These are phyloP conservation scores for Phaffia rhodozyma DNA, from an alignment of 1,284 basidiomycete genomes.

Conservation along the genomic window DNA sequence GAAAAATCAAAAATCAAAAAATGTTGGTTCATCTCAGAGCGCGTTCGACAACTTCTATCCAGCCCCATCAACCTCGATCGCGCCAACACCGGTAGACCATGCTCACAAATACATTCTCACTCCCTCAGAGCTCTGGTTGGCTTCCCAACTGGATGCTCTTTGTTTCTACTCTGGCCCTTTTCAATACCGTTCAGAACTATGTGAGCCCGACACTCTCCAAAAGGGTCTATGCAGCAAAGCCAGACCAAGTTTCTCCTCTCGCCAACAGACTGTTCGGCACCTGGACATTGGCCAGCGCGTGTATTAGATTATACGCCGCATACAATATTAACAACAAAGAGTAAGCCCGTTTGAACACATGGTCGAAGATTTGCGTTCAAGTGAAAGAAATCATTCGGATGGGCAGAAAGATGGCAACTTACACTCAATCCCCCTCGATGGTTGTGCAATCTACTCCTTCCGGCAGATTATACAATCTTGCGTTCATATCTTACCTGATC, in stretches of 20 bases:
- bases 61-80: too few species aligned
- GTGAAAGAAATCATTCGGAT: neutral
- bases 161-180: conserved; percentile 58
- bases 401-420: neutral
- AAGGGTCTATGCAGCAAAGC: conserved; percentile 56
- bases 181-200: conserved; percentile 78
- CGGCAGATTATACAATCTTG: conserved; percentile 74
- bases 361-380: neutral
- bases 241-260: conserved; percentile 51
- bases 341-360: conserved; percentile 27
- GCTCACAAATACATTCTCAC: neutral
- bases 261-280: conserved; percentile 76
- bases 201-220: conserved; percentile 62
- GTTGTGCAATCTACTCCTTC: neutral
- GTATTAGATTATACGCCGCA: conserved; percentile 69
- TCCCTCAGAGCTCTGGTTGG: conserved; percentile 40
- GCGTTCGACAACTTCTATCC: too few species aligned
- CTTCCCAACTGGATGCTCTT: conserved; percentile 78
- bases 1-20: too few species aligned
- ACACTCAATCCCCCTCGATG: neutral
- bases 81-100: too few species aligned
- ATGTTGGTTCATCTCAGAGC: too few species aligned
- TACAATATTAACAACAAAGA: conserved; percentile 74
- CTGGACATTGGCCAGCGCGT: conserved; percentile 75
- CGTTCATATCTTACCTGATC: conserved; percentile 73